Evolutionary conservation across 2,329 filamentous ascomycete species (phyloP).

Genomic region (Pezizomycotina sp.): DNA sequence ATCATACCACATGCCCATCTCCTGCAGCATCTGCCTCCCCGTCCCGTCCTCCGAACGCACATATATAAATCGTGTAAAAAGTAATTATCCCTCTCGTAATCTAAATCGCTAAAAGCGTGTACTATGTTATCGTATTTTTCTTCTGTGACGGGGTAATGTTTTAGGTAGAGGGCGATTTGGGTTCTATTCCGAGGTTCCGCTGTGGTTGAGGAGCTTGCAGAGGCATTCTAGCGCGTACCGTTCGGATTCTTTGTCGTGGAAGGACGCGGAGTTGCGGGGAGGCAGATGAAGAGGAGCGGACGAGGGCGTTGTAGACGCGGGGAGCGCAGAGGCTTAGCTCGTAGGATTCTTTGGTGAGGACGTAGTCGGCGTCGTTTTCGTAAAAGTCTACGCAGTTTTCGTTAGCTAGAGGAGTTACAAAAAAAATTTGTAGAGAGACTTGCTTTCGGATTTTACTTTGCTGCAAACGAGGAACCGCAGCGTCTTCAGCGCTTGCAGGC

Average conservation of each 20-base stretch:
- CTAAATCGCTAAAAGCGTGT: slow-evolving; percentile 10
- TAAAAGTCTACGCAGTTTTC: no score
- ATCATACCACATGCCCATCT: slow-evolving; percentile 9
- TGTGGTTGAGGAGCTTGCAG: slow-evolving; percentile 6
- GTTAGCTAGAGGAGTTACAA: no score
- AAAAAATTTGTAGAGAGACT: no score
- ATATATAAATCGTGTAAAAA: slow-evolving; percentile 16
- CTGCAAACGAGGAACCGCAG: slow-evolving; percentile 17
- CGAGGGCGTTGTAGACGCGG: slow-evolving; percentile 11
- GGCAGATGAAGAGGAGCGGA: slow-evolving; percentile 7
- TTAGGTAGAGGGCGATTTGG: slow-evolving; percentile 9
- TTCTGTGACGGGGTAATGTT: slow-evolving; percentile 2
- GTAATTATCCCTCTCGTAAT: slow-evolving; percentile 12
- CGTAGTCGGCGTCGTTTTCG: slow-evolving; percentile 19
- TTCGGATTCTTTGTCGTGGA: slow-evolving; percentile 15
- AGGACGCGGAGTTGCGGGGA: slow-evolving; percentile 1
- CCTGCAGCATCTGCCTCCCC: slow-evolving; percentile 8
- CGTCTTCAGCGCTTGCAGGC: slow-evolving; percentile 12
- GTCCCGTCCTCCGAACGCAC: slow-evolving; percentile 10
- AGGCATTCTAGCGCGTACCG: slow-evolving; percentile 16
- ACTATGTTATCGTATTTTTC: slow-evolving; percentile 13
- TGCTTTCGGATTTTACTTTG: slow-evolving; percentile 17
- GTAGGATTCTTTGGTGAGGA: slow-evolving; percentile 19
- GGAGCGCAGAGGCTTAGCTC: slow-evolving; percentile 7
- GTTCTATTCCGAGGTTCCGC: slow-evolving; percentile 1